Conservation (phyloP, 2,329 filamentous ascomycete genomes). For the Trichoderma asperellum region DNA sequence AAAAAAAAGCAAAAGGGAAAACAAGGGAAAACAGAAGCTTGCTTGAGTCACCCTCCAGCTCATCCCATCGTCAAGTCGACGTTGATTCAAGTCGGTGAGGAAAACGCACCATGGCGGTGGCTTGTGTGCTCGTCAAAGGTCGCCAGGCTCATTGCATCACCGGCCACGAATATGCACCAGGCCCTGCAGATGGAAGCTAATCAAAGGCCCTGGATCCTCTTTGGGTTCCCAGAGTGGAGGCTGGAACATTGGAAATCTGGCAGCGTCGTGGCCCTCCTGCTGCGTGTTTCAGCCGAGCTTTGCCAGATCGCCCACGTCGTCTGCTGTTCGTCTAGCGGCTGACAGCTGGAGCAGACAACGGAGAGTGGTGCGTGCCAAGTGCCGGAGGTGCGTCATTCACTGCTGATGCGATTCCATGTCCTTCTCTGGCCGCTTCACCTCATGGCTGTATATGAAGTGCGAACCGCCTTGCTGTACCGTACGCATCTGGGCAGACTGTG, state of each 20-base stretch:
- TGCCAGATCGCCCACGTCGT: conserved; percentile 4
- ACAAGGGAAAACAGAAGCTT: not conserved
- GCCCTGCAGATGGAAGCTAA: conserved; percentile 17
- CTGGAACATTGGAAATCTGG: conserved; percentile 5
- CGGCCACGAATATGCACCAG: not conserved
- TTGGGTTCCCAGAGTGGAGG: conserved; percentile 9
- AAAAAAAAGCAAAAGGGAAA: not conserved
- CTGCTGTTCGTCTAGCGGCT: conserved; percentile 13
- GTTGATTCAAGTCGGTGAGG: conserved; percentile 17
- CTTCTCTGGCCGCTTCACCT: not conserved
- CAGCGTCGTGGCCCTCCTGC: conserved; percentile 12
- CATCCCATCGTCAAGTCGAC: not conserved
- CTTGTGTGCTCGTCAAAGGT: not conserved
- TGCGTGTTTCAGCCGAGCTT: conserved; percentile 14
- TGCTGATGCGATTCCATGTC: conserved; percentile 6
- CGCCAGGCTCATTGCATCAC: conserved; percentile 18
- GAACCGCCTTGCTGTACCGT: not conserved
- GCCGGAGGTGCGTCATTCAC: conserved; percentile 20
- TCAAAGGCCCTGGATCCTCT: conserved; percentile 1
- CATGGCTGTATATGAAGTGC: not conserved
- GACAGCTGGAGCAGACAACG: not conserved
- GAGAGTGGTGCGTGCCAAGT: conserved; percentile 6
- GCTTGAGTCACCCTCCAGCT: conserved; percentile 14
- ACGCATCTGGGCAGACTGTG: not conserved
- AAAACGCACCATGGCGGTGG: conserved; percentile 12